Evolutionary conservation across 176 grass and related monocot genomes (phyloP), one percentile per base, ranked within the genome.

Genomic region (Poa annua): DNA sequence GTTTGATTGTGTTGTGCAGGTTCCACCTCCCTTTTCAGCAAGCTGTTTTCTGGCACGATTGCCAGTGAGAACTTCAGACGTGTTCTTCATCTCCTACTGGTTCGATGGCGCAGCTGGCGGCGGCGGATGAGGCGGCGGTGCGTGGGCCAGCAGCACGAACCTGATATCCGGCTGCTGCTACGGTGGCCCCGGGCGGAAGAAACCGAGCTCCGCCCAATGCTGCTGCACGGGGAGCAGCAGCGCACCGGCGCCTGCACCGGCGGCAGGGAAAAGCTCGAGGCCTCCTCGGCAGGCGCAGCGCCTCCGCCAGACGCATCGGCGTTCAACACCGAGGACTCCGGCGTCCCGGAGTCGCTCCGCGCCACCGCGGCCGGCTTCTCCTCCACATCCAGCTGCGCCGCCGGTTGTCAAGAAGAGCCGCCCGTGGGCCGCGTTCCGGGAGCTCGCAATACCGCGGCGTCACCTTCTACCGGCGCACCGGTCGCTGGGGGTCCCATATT

Each of bases 241-340:
- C 8, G 76, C 49, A 1, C 73, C 55, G 26, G 36, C 66, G 35
- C n/a, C 67, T 11, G 64, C 55, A 0, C 55, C n/a, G 35, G 60
- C 56, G 39, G 50, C 53, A 6, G 96, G 96, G 85, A 98, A 96
- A 20, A 98, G 84, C 78, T 90, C 90, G 92, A 98, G 66, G 92
- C 88, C 67, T 98, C 96, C 26, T 98, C 96, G 1, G 86, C 79
- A 15, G 80, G 80, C 20, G 76, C 80, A 21, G 53, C 42, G 33
- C 75, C 86, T 0, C 35, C 66, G 38, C 48, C 52, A 21, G 90
- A 92, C 51, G 87, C 86, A 38, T 97, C 95, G 7, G 81, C 89
- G 86, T 95, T 95, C 66, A 95, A 91, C 54, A 98, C 79, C 15
- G 96, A 93, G 6, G 92, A 98, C 22, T 92, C 88, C 11, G 96